Base-by-base conservation (phyloP, 768 basidiomycete genomes). In the Phlebiopsis gigantea region DNA sequence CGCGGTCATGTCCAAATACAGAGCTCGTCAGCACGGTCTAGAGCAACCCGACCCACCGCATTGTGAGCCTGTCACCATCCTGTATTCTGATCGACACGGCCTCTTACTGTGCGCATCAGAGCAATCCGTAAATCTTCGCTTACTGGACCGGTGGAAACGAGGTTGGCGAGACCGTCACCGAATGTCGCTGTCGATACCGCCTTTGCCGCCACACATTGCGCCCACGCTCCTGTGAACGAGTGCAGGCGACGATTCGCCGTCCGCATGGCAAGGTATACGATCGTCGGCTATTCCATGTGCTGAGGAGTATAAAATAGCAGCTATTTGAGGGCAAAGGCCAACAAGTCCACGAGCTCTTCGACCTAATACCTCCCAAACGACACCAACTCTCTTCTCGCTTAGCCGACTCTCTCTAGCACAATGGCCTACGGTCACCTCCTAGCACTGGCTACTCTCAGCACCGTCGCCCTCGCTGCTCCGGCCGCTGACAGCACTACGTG, bases 401-500 rank as follows among this genome's bases (percentile, higher is more conserved):
- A n/a, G n/a, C n/a, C 8, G 12, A 17, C 8, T 9, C 8, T 39
- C 34, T 9, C 34, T 3, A 39, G 17, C 12, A 10, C 46, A 50
- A 50, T 50, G 48, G 29, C 28, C 22, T 50, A 30, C 48, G 14
- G 2, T 7, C 14, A 21, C 12, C 45, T 47, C 30, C 24, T 46
- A 24, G 14, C 30, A 19, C 31, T 44, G 19, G 39, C 15, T 7
- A 24, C 21, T n/a, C 39, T 53, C 5, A 26, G 34, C 34, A 14
- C 52, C 15, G 22, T 53, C 9, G 6, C 39, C 29, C 3, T 1
- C 28, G 54, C 54, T 43, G 56, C 60, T 21, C 28, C 53, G 5
- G 39, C 26, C 25, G 30, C 42, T 17, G 25, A 29, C 31, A 45
- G 53, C 46, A 44, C 53, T 7, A 31, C 46, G n/a, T 63, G 62